Conservation (phyloP, 1,284 basidiomycete species). For the Apiotrichum mycotoxinovorans region DNA sequence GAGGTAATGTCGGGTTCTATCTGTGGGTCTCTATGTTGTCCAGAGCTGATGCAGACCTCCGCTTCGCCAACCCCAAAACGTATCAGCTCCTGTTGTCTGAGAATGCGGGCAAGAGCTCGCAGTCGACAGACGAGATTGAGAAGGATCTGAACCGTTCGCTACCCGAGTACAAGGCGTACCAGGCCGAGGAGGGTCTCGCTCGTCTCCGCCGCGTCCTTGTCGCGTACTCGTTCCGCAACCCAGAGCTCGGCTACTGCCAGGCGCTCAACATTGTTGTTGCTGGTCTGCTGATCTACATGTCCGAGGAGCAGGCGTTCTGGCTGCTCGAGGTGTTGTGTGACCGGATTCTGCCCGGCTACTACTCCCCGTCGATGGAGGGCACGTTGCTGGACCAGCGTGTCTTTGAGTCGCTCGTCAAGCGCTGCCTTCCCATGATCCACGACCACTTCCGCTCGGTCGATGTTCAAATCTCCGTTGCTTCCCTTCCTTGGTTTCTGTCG, state of each 20-base stretch:
- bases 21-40: constrained; percentile 46
- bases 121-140: constrained; percentile 97
- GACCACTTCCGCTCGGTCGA: constrained; percentile 90
- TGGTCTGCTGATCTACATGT: constrained; percentile 73
- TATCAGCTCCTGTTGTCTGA: constrained; percentile 78
- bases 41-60: constrained; percentile 56
- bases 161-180: constrained; percentile 92
- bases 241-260: constrained; percentile 73
- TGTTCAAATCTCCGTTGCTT: constrained; percentile 94
- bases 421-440: constrained; percentile 84
- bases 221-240: constrained; percentile 96
- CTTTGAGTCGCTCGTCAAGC: constrained; percentile 92
- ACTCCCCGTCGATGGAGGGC: constrained; percentile 98
- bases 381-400: constrained; percentile 96
- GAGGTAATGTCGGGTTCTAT: constrained; percentile 94
- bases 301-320: constrained; percentile 99
- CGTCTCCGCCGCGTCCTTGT: constrained; percentile 86
- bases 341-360: constrained; percentile 92
- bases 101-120: constrained; percentile 73
- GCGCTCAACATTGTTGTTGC: constrained; percentile 81
- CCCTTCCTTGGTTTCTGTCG: constrained; percentile 96
- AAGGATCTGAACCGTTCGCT: constrained; percentile 95
- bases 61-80: constrained; percentile 79
- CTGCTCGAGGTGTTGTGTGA: constrained; percentile 93
- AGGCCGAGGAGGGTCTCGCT: constrained; percentile 76